Percentiles rank a stretch among this genome's conserved stretches.
phyloP scores from a whole-genome alignment of 2,329 filamentous ascomycete species.

The Didymella glomerata region DNA sequence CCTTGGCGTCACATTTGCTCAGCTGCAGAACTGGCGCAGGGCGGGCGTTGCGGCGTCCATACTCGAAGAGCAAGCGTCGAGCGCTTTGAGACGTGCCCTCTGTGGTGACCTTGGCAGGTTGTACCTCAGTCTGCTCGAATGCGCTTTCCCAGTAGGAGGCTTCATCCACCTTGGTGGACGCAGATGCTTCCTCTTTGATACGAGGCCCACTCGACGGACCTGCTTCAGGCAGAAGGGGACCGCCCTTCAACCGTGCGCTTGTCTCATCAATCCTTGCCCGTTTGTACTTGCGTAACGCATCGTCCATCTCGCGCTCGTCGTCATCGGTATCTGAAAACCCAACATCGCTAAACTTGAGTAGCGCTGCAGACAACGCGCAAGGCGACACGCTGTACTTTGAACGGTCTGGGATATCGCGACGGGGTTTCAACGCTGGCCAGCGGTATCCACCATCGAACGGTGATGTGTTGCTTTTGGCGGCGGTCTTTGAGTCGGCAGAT shows the following conservation, averaged over 20 bases:
- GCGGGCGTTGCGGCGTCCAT: not conserved
- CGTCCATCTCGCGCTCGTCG: not conserved
- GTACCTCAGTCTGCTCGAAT: not conserved
- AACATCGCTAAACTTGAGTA: not conserved
- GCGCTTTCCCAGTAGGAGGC: conserved; percentile 11
- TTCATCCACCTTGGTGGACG: not conserved
- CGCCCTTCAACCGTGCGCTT: not conserved
- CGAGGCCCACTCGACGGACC: not conserved
- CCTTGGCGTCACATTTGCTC: not conserved
- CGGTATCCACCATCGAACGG: not conserved
- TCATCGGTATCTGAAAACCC: not conserved
- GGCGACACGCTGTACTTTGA: conserved; percentile 13
- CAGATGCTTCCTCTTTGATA: not conserved
- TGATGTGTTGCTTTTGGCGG: not conserved
- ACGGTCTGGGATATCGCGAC: conserved; percentile 4
- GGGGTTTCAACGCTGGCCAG: not conserved
- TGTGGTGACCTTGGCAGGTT: not conserved
- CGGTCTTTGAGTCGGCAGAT: not conserved
- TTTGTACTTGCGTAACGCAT: conserved; percentile 8
- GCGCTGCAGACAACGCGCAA: conserved; percentile 7
- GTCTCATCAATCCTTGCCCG: conserved; percentile 10
- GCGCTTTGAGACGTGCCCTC: conserved; percentile 1
- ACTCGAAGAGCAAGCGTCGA: conserved; percentile 5
- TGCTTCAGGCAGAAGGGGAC: not conserved
- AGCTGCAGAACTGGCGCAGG: not conserved